Conservation (phyloP, 208 protist species). For the Crithidia brevicula region DNA sequence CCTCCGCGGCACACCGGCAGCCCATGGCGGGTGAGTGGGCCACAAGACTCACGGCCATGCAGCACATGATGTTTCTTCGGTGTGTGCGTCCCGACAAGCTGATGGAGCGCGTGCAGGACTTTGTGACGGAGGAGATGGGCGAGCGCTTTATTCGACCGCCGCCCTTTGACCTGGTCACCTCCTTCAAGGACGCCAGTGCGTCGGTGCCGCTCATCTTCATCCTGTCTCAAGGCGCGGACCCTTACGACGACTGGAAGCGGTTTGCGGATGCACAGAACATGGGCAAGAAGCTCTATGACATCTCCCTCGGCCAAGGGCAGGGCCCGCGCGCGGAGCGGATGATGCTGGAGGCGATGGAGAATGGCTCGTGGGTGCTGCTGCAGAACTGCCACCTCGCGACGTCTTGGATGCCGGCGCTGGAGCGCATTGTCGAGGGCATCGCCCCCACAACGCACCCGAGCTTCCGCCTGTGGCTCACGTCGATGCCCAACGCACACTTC, state of each 20-base stretch:
- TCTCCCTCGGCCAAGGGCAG: constrained; percentile 98
- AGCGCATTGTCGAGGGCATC: constrained; percentile 95
- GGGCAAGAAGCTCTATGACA: constrained; percentile 94
- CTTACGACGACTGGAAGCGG: constrained; percentile 95
- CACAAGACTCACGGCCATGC: constrained; percentile 88
- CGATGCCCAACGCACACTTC: constrained; percentile 97
- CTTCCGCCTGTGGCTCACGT: constrained; percentile 99
- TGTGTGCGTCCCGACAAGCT: constrained; percentile 98
- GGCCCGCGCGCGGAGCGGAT: constrained; percentile 96
- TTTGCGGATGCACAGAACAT: constrained; percentile 97
- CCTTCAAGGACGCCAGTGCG: constrained; percentile 94
- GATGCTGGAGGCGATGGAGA: constrained; percentile 94
- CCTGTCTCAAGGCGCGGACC: constrained; percentile 98
- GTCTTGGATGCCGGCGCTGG: constrained; percentile 98
- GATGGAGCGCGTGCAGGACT: constrained; percentile 95
- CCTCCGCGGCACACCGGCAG: constrained; percentile 81
- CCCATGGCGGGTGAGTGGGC: constrained; percentile 81
- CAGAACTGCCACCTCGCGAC: constrained; percentile 99
- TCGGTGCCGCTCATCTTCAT: constrained; percentile 98
- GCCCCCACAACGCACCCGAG: constrained; percentile 87
- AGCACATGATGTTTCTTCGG: constrained; percentile 96
- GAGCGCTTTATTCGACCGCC: constrained; percentile 96
- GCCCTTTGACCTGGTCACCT: constrained; percentile 95
- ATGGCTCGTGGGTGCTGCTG: constrained; percentile 96
- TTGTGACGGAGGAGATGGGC: constrained; percentile 92